Evolutionary conservation across 768 basidiomycete genomes (phyloP), one percentile per base, ranked within the genome.

Genomic region (Leccinum variicolor): DNA sequence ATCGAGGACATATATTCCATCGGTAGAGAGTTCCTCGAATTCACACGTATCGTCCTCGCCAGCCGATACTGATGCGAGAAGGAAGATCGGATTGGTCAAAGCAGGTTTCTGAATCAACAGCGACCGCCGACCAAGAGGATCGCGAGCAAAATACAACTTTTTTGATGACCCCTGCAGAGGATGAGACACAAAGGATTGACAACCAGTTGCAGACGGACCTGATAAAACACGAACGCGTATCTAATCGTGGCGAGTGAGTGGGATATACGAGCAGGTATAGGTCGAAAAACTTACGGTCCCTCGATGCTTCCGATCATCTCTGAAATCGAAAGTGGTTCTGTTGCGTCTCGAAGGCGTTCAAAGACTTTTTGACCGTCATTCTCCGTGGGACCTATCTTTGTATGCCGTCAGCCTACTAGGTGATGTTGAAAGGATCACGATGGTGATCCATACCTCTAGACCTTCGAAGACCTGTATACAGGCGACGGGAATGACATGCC

Each of bases 121-220:
- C n/a, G 93, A 94, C 49, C 94, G 81, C 36, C 93, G 81, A 7
- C 93, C 93, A 3, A 94, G 80, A 3, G 92, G 91, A 71, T 96
- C 93, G 53, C 92, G 80, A 15, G 80, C 88, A 65, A 88, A 93
- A 72, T 83, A 90, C 9, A 96, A 64, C 31, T 70, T 78, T 29
- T 74, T 68, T 8, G 78, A 74, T 47, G 61, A 43, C 52, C 68
- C 72, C 86, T 87, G 62, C 53, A 50, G 19, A 6, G n/a, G 25
- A 19, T 58, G 28, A 62, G 54, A 55, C 7, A 41, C 7, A 41
- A 23, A 45, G 15, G 17, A 31, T 15, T 21, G 54, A 50, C 26
- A 28, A 25, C 14, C 19, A 21, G 31, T 17, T 17, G 39, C 41
- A 36, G n/a, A 54, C 83, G 52, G 67, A 89, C 92, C 65, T 89